phyloP scores from a whole-genome alignment of 306 rosid species.

The Acacia crassicarpa region DNA sequence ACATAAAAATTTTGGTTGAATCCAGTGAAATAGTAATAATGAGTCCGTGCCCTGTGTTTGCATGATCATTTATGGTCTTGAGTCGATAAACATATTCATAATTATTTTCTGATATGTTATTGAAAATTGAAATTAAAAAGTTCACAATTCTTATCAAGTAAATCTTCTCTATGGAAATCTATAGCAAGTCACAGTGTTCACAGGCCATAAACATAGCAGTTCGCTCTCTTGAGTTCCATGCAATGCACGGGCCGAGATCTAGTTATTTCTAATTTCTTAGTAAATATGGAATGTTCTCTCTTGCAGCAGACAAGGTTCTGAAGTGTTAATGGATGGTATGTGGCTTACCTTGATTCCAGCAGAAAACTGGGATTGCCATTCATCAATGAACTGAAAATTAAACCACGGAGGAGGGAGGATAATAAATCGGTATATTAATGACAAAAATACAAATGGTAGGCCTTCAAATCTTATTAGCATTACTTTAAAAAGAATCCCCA shows the following conservation, averaged over 20 bases:
- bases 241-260: background rate
- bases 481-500: slow-evolving; percentile 38
- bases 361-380: slow-evolving; percentile 85
- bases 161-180: background rate
- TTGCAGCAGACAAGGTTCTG: background rate
- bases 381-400: slow-evolving; percentile 67
- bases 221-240: background rate
- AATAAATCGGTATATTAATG: slow-evolving; percentile 14
- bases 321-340: background rate
- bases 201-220: background rate
- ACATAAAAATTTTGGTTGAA: background rate
- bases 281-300: background rate
- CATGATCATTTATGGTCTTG: background rate
- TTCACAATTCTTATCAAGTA: slow-evolving; percentile 18
- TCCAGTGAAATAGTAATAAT: slow-evolving; percentile 15
- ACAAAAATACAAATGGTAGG: background rate
- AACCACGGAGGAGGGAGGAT: slow-evolving; percentile 25
- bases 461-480: slow-evolving; percentile 16
- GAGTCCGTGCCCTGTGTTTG: background rate
- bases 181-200: background rate
- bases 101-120: slow-evolving; percentile 5
- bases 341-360: slow-evolving; percentile 82
- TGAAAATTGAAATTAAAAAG: background rate
- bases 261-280: slow-evolving; percentile 10
- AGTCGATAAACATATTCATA: slow-evolving; percentile 2